Base-by-base conservation (phyloP, 1,284 basidiomycete genomes). In the Inonotus obliquus region DNA sequence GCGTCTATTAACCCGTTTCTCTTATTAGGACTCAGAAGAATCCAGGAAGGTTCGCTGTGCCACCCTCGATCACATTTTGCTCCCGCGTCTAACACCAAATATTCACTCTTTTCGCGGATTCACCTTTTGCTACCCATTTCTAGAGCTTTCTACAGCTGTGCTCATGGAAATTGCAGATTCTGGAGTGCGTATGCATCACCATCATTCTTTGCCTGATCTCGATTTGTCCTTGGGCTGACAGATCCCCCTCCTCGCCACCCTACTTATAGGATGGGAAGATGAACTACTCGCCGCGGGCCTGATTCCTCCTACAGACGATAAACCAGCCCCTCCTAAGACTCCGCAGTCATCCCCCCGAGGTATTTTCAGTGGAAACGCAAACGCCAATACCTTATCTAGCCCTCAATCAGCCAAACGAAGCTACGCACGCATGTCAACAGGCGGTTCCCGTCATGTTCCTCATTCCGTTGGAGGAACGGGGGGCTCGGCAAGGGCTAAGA, bases 201-300 rank as follows among this genome's bases (percentile, higher is more conserved):
- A 25, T 35, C 32, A 48, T 32, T 35, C 38, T 38, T 14, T 49
- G 5, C 38, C 17, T 13, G 35, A 32, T 17, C 10, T 37, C 51
- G 41, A 17, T 21, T n/a, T 44, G 14, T 44, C 41, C 41, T 44
- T 2, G 41, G 41, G 32, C 29, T 52, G 51, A 52, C 19, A 35
- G 5, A 29, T 29, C 25, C 21, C 23, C n/a, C 27, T 17, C 32
- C 2, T 17, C 38, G 19, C 13, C 38, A 0, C 39, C 4, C 21
- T 35, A n/a, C 11, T n/a, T 11, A 23, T 29, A 63, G 61, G 59
- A 49, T 63, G 61, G 61, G 53, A 63, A 55, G 52, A 55, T 52
- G 61, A 63, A 4, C 41, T 63, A 10, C 14, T 52, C 38, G 39
- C 27, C 37, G 47, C 45, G 17, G 57, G 57, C 9, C 45, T 59